Percentiles rank a stretch among this genome's conserved stretches.
These are phyloP conservation scores for Phylloporus sp. DNA, from an alignment of 768 basidiomycete genomes.

Conservation along the genomic window DNA sequence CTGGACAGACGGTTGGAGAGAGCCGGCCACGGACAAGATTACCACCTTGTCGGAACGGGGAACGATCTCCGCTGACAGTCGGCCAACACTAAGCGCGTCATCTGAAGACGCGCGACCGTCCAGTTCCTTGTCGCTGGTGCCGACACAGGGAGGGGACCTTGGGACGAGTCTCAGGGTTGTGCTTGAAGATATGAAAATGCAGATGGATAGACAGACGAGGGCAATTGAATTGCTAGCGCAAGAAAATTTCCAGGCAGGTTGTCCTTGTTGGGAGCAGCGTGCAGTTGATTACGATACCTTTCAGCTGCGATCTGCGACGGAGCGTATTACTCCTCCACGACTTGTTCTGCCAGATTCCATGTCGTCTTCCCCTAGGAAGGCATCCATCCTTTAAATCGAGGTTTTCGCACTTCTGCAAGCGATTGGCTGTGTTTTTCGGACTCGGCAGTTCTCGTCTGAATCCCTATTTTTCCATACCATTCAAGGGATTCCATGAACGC, in stretches of 20 bases:
- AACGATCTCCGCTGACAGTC: conserved; percentile 5
- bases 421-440: not conserved
- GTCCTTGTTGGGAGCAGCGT: not conserved
- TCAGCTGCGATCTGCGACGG: conserved; percentile 17
- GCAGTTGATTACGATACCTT: conserved; percentile 3
- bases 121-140: conserved; percentile 10
- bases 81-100: conserved; percentile 2
- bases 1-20: conserved; percentile 10
- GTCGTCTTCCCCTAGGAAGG: conserved; percentile 15
- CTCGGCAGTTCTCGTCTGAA: not conserved
- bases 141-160: conserved; percentile 17
- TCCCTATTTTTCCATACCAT: not conserved
- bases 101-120: conserved; percentile 12
- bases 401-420: not conserved
- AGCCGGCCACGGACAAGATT: conserved; percentile 10
- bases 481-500: not conserved
- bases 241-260: conserved; percentile 44
- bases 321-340: conserved; percentile 9
- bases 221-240: conserved; percentile 39
- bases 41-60: conserved; percentile 12
- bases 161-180: conserved; percentile 30
- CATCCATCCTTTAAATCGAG: conserved; percentile 5
- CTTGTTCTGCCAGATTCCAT: conserved; percentile 10
- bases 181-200: conserved; percentile 43
- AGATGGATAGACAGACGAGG: conserved; percentile 45